Evolutionary conservation across 805 yeast genomes (phyloP).

Genomic region (Cyberlindnera galapagoensis): DNA sequence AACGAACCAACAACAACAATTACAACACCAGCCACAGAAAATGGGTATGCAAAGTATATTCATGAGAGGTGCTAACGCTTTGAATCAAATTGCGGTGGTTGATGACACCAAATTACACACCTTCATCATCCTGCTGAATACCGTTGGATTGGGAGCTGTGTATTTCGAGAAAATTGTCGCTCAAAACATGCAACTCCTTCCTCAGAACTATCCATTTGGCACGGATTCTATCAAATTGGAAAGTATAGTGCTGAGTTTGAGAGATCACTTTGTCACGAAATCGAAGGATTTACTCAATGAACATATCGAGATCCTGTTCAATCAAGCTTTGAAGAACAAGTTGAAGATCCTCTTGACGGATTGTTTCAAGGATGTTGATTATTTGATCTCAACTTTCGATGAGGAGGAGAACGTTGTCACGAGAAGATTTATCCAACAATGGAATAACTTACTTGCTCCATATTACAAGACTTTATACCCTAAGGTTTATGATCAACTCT

Average conservation of each 20-base stretch:
- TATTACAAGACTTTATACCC: constrained; percentile 53
- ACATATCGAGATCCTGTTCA: constrained; percentile 37
- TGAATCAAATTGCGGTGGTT: constrained; percentile 30
- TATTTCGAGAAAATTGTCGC: constrained; percentile 41
- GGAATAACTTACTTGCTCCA: constrained; percentile 63
- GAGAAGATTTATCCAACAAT: constrained; percentile 50
- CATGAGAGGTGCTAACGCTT: constrained; percentile 38
- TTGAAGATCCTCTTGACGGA: constrained; percentile 38
- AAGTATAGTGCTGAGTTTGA: constrained; percentile 21
- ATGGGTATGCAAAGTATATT: constrained; percentile 27
- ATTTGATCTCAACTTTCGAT: constrained; percentile 22
- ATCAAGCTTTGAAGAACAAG: constrained; percentile 40
- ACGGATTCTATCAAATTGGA: constrained; percentile 26
- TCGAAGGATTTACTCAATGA: constrained; percentile 30
- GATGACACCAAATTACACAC: constrained; percentile 47
- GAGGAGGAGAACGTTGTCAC: constrained; percentile 31
- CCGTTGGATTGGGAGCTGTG: constrained; percentile 55
- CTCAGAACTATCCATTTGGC: constrained; percentile 33
- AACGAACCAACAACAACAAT: constrained; percentile 15
- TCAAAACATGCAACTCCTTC: constrained; percentile 26
- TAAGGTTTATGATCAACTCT: constrained; percentile 44
- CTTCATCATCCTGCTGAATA: constrained; percentile 65
- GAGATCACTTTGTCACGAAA: constrained; percentile 21
- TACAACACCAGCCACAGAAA: constrained; percentile 5
- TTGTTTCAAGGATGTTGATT: constrained; percentile 27